A percentile compares a stretch with the other conserved stretches of the same genome.
Evolutionary conservation across 371 early-diverging fungal species (phyloP).

Genomic region (Amoeboaphelidium occidentale): DNA sequence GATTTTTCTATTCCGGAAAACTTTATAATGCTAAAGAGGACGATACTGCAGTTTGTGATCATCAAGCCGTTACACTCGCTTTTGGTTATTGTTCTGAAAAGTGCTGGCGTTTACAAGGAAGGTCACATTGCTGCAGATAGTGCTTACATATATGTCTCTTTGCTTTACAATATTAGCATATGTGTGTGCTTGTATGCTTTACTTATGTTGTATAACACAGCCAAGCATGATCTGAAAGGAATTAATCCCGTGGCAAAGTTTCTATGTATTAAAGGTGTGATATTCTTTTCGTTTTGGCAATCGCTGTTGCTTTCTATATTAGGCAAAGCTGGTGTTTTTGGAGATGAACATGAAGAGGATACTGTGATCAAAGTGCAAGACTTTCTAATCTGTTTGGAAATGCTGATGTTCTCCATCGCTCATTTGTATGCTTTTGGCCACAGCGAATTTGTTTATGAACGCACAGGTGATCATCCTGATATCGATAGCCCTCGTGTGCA

Average conservation of each 20-base stretch:
- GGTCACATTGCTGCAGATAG: slow-evolving; percentile 40
- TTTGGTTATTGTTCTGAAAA: slow-evolving; percentile 51
- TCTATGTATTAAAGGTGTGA: slow-evolving; percentile 71
- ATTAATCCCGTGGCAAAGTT: slow-evolving; percentile 72
- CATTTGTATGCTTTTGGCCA: slow-evolving; percentile 33
- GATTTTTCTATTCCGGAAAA: not conserved
- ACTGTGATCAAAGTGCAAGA: slow-evolving; percentile 72
- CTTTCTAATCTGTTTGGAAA: slow-evolving; percentile 72
- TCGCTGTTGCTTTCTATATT: slow-evolving; percentile 61
- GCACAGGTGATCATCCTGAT: slow-evolving; percentile 15
- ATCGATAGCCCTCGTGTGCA: slow-evolving; percentile 19
- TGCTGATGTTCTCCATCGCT: slow-evolving; percentile 54
- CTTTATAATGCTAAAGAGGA: slow-evolving; percentile 16
- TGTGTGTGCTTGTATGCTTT: slow-evolving; percentile 61
- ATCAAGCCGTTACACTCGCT: slow-evolving; percentile 60
- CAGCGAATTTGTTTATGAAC: slow-evolving; percentile 27
- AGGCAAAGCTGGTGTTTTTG: slow-evolving; percentile 41
- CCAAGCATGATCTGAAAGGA: slow-evolving; percentile 43
- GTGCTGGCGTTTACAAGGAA: slow-evolving; percentile 44
- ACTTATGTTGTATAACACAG: slow-evolving; percentile 63
- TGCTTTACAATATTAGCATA: slow-evolving; percentile 65
- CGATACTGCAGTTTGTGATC: slow-evolving; percentile 77
- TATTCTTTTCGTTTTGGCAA: slow-evolving; percentile 92
- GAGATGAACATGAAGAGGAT: slow-evolving; percentile 33
- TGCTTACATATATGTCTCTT: slow-evolving; percentile 53